These are phyloP conservation scores for Chlorella sp. DNA, from an alignment of 139 green algal genomes.

Conservation along the genomic window DNA sequence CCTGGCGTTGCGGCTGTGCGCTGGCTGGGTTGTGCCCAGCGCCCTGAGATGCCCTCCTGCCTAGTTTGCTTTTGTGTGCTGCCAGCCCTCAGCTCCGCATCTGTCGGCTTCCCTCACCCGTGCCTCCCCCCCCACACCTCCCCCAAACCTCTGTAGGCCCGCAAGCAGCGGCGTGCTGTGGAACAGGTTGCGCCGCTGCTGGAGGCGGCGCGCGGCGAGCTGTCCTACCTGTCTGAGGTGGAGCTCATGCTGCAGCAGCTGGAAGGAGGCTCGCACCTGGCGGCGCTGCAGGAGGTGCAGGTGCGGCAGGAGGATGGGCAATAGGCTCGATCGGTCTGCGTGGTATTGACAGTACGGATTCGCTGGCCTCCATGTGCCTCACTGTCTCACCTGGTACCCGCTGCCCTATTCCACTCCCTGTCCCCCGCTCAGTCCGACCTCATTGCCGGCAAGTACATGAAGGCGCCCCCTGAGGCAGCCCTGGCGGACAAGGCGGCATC, in stretches of 20 bases:
- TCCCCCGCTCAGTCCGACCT: constrained; percentile 73
- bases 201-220: constrained; percentile 48
- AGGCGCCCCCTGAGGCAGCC: constrained; percentile 66
- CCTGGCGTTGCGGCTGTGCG: not conserved
- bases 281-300: constrained; percentile 49
- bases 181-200: constrained; percentile 77
- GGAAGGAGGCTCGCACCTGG: constrained; percentile 31
- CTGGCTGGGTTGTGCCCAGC: too few species aligned
- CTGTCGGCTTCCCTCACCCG: too few species aligned
- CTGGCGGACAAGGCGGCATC: constrained; percentile 67
- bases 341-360: too few species aligned
- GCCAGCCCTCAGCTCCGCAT: too few species aligned
- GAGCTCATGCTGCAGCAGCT: constrained; percentile 52
- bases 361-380: too few species aligned
- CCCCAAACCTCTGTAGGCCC: constrained; percentile 45
- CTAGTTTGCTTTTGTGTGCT: too few species aligned
- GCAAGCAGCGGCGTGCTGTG: constrained; percentile 71
- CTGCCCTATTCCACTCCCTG: not conserved
- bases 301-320: not conserved
- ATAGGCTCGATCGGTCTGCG: too few species aligned
- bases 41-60: too few species aligned
- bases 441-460: constrained; percentile 70
- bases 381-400: too few species aligned
- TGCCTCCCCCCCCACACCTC: too few species aligned
- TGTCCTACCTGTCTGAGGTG: constrained; percentile 56